Evolutionary conservation across 192 early-diverging fungal species (phyloP).

Genomic region (Chytriomyces sp.): DNA sequence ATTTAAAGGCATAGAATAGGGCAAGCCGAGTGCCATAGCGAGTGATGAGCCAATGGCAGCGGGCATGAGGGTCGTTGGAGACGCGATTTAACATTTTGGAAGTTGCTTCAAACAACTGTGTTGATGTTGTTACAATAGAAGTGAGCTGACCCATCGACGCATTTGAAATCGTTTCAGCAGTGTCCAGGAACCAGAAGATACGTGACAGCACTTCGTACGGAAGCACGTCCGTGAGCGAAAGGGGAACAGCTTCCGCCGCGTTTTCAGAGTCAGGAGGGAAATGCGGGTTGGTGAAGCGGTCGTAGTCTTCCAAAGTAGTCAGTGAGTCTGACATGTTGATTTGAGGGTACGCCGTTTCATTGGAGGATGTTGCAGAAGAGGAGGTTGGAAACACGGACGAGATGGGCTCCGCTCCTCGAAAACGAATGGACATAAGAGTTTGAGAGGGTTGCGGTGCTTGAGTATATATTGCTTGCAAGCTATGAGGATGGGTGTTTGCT

Average conservation of each 20-base stretch:
- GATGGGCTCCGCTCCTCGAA: not conserved
- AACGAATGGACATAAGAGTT: no score
- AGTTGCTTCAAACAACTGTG: conserved; percentile 20
- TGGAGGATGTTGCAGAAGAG: not conserved
- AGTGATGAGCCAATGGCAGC: conserved; percentile 32
- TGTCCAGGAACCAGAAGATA: conserved; percentile 42
- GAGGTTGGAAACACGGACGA: conserved; percentile 9
- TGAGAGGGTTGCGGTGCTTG: no score
- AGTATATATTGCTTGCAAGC: no score
- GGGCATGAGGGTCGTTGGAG: conserved; percentile 47
- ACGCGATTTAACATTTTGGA: conserved; percentile 36
- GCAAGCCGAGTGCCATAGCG: conserved; percentile 39
- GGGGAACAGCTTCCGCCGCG: not conserved
- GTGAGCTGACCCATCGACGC: conserved; percentile 21
- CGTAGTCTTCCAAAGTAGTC: not conserved
- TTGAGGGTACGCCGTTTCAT: not conserved
- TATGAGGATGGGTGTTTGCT: no score
- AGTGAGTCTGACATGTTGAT: not conserved
- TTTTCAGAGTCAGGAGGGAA: conserved; percentile 1
- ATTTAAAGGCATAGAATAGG: conserved; percentile 44
- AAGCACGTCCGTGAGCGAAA: conserved; percentile 10
- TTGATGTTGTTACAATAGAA: conserved; percentile 17
- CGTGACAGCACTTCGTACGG: conserved; percentile 44
- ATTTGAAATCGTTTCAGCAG: conserved; percentile 7
- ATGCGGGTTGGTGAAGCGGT: conserved; percentile 3